phyloP scores from a whole-genome alignment of 2,329 filamentous ascomycete species.

The Fusarium sp. region DNA sequence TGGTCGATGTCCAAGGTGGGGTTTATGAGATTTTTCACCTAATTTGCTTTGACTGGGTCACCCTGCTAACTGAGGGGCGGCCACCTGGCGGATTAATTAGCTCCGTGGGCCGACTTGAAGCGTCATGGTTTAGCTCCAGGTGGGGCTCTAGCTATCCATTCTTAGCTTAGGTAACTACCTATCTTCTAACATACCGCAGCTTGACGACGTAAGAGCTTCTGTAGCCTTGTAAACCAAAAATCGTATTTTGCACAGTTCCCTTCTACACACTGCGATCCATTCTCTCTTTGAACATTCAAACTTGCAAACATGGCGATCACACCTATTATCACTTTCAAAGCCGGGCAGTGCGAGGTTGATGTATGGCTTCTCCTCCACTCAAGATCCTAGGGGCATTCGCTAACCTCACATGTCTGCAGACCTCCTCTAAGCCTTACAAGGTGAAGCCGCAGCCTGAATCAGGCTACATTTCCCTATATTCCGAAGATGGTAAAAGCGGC shows the following conservation, averaged over 20 bases:
- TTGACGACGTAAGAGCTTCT: slow-evolving; percentile 59
- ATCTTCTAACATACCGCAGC: slow-evolving; percentile 29
- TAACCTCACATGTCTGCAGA: slow-evolving; percentile 51
- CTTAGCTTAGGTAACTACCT: slow-evolving; percentile 40
- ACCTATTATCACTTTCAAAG: slow-evolving; percentile 96
- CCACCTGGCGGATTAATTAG: slow-evolving; percentile 25
- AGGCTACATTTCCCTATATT: slow-evolving; percentile 93
- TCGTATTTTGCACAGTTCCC: slow-evolving; percentile 15
- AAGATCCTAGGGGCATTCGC: slow-evolving; percentile 22
- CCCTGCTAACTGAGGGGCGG: slow-evolving; percentile 26
- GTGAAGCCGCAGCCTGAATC: slow-evolving; percentile 79
- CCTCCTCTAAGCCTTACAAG: slow-evolving; percentile 72
- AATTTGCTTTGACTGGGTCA: slow-evolving; percentile 47
- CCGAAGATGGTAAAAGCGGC: slow-evolving; percentile 78
- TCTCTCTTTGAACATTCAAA: slow-evolving; percentile 1
- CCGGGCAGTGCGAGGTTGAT: slow-evolving; percentile 87
- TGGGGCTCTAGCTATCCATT: slow-evolving; percentile 18
- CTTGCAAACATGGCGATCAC: slow-evolving; percentile 77
- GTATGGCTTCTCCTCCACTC: slow-evolving; percentile 63
- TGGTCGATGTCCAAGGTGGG: slow-evolving; percentile 57
- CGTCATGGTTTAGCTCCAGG: slow-evolving; percentile 21
- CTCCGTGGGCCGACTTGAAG: slow-evolving; percentile 11
- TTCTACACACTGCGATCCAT: slow-evolving; percentile 20
- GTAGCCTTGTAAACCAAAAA: slow-evolving; percentile 51
- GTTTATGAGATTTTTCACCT: slow-evolving; percentile 58